A percentile compares a stretch with the other conserved stretches of the same genome.
Evolutionary conservation across 1,139 yeast species (phyloP).

Genomic region (Protomyces macrosporus): DNA sequence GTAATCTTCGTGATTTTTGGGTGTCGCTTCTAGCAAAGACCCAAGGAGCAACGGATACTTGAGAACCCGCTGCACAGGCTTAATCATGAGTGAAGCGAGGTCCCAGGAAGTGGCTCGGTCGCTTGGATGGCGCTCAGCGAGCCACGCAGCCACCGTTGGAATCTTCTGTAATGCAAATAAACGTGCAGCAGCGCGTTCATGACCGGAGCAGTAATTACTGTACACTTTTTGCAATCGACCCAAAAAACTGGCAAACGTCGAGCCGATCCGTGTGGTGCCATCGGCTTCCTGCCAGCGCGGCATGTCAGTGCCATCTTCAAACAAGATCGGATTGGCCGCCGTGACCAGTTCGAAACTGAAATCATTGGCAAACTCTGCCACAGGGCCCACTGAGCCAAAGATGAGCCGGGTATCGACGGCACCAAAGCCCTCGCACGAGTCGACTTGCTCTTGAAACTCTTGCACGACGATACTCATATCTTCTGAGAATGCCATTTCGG

Average conservation of each 20-base stretch:
- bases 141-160: conserved; percentile 38
- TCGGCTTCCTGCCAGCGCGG: conserved; percentile 6
- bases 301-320: conserved; percentile 1
- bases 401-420: conserved; percentile 7
- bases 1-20: conserved; percentile 38
- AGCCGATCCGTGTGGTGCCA: conserved; percentile 15
- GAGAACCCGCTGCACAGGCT: conserved; percentile 44
- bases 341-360: conserved; percentile 4
- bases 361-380: conserved; percentile 11
- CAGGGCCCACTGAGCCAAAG: conserved; percentile 21
- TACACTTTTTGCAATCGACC: conserved; percentile 26
- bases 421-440: neutral
- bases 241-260: conserved; percentile 20
- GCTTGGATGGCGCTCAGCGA: conserved; percentile 32
- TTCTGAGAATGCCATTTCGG: conserved; percentile 16
- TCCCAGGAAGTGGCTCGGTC: conserved; percentile 42
- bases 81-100: conserved; percentile 42
- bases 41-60: conserved; percentile 42
- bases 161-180: conserved; percentile 17
- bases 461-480: conserved; percentile 16
- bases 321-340: conserved; percentile 6
- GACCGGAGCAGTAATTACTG: conserved; percentile 27
- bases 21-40: conserved; percentile 35
- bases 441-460: conserved; percentile 4
- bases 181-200: conserved; percentile 21